These are phyloP conservation scores for Metroxylon sagu DNA, from an alignment of 176 grass and related monocot species.

Conservation along the genomic window DNA sequence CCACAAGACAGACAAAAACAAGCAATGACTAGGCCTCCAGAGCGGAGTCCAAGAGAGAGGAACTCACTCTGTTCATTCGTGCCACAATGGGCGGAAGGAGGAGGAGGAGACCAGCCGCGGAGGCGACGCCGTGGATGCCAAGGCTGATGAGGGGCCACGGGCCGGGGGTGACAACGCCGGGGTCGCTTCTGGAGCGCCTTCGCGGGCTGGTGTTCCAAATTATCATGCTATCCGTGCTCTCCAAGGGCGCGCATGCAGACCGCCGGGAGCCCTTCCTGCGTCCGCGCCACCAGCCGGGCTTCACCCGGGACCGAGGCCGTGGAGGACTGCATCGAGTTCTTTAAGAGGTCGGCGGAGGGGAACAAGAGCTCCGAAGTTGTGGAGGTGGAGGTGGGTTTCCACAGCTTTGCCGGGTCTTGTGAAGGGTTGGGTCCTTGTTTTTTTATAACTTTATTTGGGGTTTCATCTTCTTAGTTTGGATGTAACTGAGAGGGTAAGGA, in stretches of 20 bases:
- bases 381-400: neutral
- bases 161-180: constrained; percentile 31
- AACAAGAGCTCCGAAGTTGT: constrained; percentile 21
- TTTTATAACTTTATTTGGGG: too few relatives aligned
- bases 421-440: too few relatives aligned
- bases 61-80: too few relatives aligned
- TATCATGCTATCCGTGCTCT: constrained; percentile 60
- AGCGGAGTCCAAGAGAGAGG: too few relatives aligned
- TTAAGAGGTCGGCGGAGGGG: constrained; percentile 53
- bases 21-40: too few relatives aligned
- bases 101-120: neutral
- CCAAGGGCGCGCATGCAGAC: constrained; percentile 22
- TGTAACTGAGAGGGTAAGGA: too few relatives aligned
- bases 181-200: constrained; percentile 52
- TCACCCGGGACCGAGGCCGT: constrained; percentile 48
- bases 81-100: neutral
- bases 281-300: constrained; percentile 37
- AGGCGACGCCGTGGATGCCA: constrained; percentile 39
- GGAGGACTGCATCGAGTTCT: constrained; percentile 74
- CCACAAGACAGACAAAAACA: too few relatives aligned
- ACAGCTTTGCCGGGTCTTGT: constrained; percentile 3
- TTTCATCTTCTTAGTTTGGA: too few relatives aligned
- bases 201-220: constrained; percentile 53
- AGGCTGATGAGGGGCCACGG: constrained; percentile 32
- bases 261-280: constrained; percentile 20